phyloP scores from a whole-genome alignment of 2,329 filamentous ascomycete genomes.

The Biscogniauxia marginata region DNA sequence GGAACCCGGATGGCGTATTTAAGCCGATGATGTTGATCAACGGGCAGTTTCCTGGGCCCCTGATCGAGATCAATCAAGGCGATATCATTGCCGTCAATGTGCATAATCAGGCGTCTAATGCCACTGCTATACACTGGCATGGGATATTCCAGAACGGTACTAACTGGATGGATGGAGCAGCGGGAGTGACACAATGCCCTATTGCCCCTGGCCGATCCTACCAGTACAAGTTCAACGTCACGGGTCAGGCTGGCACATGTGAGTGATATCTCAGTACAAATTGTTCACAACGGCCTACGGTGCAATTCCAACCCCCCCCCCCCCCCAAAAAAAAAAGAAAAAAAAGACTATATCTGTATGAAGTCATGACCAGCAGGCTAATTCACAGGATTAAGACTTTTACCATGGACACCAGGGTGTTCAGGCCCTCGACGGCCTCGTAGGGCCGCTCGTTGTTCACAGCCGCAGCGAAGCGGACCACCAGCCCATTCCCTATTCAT shows the following conservation, averaged over 20 bases:
- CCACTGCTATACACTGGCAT: constrained; percentile 72
- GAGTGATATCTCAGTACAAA: constrained; percentile 14
- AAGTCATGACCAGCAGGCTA: constrained; percentile 8
- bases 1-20: constrained; percentile 60
- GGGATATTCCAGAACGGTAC: constrained; percentile 76
- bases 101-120: constrained; percentile 64
- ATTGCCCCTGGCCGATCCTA: constrained; percentile 63
- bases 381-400: constrained; percentile 31
- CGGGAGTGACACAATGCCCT: constrained; percentile 65
- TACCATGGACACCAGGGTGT: constrained; percentile 53
- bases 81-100: constrained; percentile 70
- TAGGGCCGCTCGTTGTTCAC: constrained; percentile 63
- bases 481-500: constrained; percentile 50
- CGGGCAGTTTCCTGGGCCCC: constrained; percentile 69
- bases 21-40: constrained; percentile 69
- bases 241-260: constrained; percentile 42
- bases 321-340: no score
- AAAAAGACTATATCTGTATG: no score
- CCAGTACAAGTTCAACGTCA: constrained; percentile 67
- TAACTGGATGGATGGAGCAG: constrained; percentile 71
- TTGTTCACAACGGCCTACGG: not conserved
- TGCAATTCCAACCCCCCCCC: not conserved
- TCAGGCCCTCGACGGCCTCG: constrained; percentile 66
- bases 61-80: constrained; percentile 71
- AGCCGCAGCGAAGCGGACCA: constrained; percentile 52